Percentiles rank a stretch among this genome's conserved stretches.
Evolutionary conservation across 768 basidiomycete genomes (phyloP).

Genomic region (Podaxis sp.): DNA sequence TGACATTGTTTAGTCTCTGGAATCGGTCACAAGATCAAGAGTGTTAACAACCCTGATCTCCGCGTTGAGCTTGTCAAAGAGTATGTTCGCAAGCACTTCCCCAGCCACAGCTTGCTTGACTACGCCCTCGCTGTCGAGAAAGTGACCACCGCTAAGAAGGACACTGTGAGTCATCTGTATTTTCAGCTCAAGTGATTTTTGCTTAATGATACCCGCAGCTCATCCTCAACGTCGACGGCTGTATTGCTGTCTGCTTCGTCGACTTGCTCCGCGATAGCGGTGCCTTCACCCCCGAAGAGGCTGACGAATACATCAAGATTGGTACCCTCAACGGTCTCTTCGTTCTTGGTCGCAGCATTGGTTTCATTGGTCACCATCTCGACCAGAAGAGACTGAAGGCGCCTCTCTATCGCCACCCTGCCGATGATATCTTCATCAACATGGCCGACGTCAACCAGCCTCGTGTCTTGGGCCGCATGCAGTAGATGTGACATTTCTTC

Average conservation of each 20-base stretch:
- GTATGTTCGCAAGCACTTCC: slow-evolving; percentile 95
- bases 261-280: slow-evolving; percentile 90
- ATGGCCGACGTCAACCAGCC: slow-evolving; percentile 86
- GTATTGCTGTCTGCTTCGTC: slow-evolving; percentile 95
- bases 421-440: slow-evolving; percentile 95
- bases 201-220: slow-evolving; percentile 42
- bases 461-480: slow-evolving; percentile 66
- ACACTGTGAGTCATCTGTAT: slow-evolving; percentile 57
- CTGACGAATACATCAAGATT: slow-evolving; percentile 97
- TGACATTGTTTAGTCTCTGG: slow-evolving; percentile 66
- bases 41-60: slow-evolving; percentile 92
- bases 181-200: not conserved
- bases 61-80: slow-evolving; percentile 95
- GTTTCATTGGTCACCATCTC: slow-evolving; percentile 94
- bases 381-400: slow-evolving; percentile 96
- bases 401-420: slow-evolving; percentile 91
- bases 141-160: slow-evolving; percentile 97
- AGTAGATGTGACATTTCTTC: slow-evolving; percentile 16
- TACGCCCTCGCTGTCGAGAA: slow-evolving; percentile 97
- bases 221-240: slow-evolving; percentile 96
- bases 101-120: slow-evolving; percentile 87
- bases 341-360: slow-evolving; percentile 95
- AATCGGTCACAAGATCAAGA: slow-evolving; percentile 99
- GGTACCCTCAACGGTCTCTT: slow-evolving; percentile 96
- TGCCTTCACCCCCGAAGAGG: slow-evolving; percentile 94